Percentiles rank a stretch among this genome's conserved stretches.
Conservation (phyloP, 805 yeast species). For the Metschnikowia amazonensis region DNA sequence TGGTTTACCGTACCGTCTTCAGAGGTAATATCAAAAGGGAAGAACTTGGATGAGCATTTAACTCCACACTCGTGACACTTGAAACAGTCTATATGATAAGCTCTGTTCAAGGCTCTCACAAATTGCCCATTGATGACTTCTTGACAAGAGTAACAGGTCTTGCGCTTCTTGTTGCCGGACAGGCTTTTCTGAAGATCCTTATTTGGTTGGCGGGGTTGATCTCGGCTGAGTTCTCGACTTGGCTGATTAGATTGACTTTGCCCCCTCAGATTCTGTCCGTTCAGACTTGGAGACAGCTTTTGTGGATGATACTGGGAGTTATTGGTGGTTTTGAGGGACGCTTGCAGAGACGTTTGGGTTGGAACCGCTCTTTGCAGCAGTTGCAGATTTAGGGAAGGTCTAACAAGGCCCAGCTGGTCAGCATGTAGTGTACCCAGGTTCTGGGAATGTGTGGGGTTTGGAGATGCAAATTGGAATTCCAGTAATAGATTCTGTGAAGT, state of each 20-base stretch:
- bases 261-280: constrained; percentile 1
- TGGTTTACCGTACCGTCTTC: constrained; percentile 20
- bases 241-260: background rate
- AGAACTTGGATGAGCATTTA: constrained; percentile 81
- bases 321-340: background rate
- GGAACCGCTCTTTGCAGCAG: constrained; percentile 2
- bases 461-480: background rate
- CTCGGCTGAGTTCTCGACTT: background rate
- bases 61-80: constrained; percentile 79
- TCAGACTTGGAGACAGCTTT: background rate
- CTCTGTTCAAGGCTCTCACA: constrained; percentile 75
- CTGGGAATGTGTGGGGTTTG: background rate
- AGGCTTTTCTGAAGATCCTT: background rate
- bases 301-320: background rate
- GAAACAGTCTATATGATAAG: constrained; percentile 86
- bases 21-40: constrained; percentile 57
- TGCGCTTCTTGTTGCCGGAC: constrained; percentile 21
- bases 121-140: constrained; percentile 56
- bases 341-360: background rate
- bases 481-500: background rate
- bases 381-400: background rate
- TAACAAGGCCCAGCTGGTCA: background rate
- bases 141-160: constrained; percentile 36
- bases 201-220: background rate
- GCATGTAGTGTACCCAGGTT: background rate